Evolutionary conservation across 2,329 filamentous ascomycete species (phyloP).

Genomic region (Sphaerulina musiva): DNA sequence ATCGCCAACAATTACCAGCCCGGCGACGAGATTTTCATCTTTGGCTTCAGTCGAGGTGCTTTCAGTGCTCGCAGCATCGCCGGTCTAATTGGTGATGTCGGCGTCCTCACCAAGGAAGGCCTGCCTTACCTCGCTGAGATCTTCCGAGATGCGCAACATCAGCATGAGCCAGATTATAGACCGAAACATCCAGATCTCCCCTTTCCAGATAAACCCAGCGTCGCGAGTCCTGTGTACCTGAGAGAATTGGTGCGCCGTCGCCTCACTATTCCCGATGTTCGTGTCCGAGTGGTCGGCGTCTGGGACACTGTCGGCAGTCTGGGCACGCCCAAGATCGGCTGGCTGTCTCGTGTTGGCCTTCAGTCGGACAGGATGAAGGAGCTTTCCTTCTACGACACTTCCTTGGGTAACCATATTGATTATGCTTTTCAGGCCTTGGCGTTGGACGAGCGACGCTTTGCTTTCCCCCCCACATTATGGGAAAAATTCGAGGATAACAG

Average conservation of each 20-base stretch:
- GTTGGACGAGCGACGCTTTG: slow-evolving; percentile 39
- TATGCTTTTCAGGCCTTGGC: slow-evolving; percentile 43
- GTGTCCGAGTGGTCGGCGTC: slow-evolving; percentile 40
- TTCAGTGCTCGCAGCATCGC: slow-evolving; percentile 43
- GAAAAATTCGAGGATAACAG: slow-evolving; percentile 38
- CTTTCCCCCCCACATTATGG: slow-evolving; percentile 41
- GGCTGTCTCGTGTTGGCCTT: slow-evolving; percentile 32
- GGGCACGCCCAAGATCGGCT: slow-evolving; percentile 43
- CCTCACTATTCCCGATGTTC: slow-evolving; percentile 32
- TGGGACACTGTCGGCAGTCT: slow-evolving; percentile 43
- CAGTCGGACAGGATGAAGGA: slow-evolving; percentile 32
- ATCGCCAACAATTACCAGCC: slow-evolving; percentile 49
- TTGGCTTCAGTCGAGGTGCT: slow-evolving; percentile 45
- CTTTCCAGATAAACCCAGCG: slow-evolving; percentile 44
- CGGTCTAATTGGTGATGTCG: slow-evolving; percentile 41
- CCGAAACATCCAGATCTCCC: slow-evolving; percentile 43
- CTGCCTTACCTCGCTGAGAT: slow-evolving; percentile 43
- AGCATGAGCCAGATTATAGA: slow-evolving; percentile 39
- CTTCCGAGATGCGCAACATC: slow-evolving; percentile 41
- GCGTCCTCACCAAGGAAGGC: slow-evolving; percentile 45
- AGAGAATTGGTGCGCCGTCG: slow-evolving; percentile 36
- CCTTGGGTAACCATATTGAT: slow-evolving; percentile 35
- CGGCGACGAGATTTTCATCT: slow-evolving; percentile 47
- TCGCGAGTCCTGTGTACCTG: slow-evolving; percentile 38
- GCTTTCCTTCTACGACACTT: slow-evolving; percentile 46